Base-by-base conservation (phyloP, 257 asterid species). In the Petunia axillaris region DNA sequence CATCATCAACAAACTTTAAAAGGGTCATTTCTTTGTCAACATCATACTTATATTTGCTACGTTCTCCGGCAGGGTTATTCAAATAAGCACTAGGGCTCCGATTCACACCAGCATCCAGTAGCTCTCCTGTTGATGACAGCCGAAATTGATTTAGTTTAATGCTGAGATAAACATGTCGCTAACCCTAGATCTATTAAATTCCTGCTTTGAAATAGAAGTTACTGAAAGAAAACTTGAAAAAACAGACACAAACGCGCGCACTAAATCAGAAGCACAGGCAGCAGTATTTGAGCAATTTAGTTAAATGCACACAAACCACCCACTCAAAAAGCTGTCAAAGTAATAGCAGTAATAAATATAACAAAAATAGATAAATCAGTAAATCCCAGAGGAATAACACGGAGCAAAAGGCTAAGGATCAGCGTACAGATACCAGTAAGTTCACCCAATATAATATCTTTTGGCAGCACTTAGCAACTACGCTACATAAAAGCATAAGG, bases 41-140 rank as follows among this genome's bases (percentile, higher is more conserved):
- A 43, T 96, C 90, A 83, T 92, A 94, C 87, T 90, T 88, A 79
- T 96, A 96, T 83, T 96, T 92, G 74, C 87, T 81, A 77, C 99
- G 98, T 82, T 96, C 99, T 67, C 89, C 84, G 55, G 97, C 86
- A 74, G 99, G 97, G 81, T 94, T 96, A 78, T 92, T 92, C 79
- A 96, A 98, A 87, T 96, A 94, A 76, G 97, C 97, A 75, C 99
- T 96, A 14, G 99, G 99, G 79, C 99, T 96, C 77, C 99, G 97
- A 81, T 88, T 96, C 37, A 94, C 86, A 44, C 99, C 94, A 89
- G 97, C 98, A 91, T 92, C 94, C 64, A 94, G 77, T 83, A 96
- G 84, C 84, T 96, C 98, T 82, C 99, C 99, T 96, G 93, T 83
- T 70, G 83, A 83, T 77, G 81, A 64, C 75, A 83, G 64, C 63